phyloP scores from a whole-genome alignment of 257 asterid species.

The Nicotiana sylvestris region DNA sequence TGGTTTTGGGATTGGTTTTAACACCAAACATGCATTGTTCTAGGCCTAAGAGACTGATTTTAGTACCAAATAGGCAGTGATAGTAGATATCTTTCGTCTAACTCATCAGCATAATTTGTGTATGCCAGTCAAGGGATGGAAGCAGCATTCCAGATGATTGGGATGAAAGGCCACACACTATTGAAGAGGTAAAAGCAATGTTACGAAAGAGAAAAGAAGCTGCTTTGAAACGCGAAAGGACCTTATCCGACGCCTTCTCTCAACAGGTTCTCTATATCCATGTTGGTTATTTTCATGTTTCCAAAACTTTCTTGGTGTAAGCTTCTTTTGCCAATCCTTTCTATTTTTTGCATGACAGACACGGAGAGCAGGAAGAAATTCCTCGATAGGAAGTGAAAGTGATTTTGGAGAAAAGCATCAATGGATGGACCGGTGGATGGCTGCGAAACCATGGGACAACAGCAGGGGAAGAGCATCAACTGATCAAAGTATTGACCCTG shows the following conservation, averaged over 20 bases:
- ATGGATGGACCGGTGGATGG: constrained; percentile 29
- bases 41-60: background rate
- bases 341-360: background rate
- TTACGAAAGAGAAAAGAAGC: constrained; percentile 22
- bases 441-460: constrained; percentile 31
- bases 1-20: background rate
- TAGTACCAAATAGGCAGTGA: background rate
- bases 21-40: background rate
- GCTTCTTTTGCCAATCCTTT: background rate
- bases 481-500: constrained; percentile 19
- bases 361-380: constrained; percentile 25
- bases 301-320: background rate
- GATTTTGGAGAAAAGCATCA: constrained; percentile 27
- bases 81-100: background rate
- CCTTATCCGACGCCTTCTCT: constrained; percentile 26
- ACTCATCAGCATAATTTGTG: background rate
- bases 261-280: constrained; percentile 25
- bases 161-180: constrained; percentile 31
- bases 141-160: constrained; percentile 32
- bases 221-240: constrained; percentile 23
- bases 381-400: constrained; percentile 29
- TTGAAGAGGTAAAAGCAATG: constrained; percentile 34
- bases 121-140: constrained; percentile 28
- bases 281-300: background rate
- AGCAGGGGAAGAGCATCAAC: constrained; percentile 33